Evolutionary conservation across 805 yeast genomes (phyloP).

Genomic region (Candida nonsorbophila): DNA sequence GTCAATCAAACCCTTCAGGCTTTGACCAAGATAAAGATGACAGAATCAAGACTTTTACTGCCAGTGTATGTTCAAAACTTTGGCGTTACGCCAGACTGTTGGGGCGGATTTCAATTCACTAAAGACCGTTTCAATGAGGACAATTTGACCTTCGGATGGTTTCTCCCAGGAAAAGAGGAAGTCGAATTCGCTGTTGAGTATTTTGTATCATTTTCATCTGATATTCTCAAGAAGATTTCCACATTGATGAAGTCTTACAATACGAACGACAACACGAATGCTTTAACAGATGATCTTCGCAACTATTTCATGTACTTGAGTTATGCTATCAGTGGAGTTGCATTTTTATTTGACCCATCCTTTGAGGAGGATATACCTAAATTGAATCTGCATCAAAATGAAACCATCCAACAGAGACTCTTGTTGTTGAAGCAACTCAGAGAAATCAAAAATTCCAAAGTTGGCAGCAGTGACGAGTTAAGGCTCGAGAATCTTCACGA

Average conservation of each 20-base stretch:
- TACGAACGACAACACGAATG: conserved; percentile 12
- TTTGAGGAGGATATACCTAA: conserved; percentile 45
- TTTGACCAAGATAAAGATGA: conserved; percentile 54
- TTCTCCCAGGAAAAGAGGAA: conserved; percentile 54
- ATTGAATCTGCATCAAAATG: conserved; percentile 21
- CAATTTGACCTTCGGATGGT: conserved; percentile 67
- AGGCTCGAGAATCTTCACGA: conserved; percentile 24
- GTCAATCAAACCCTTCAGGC: conserved; percentile 64
- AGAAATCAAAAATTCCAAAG: conserved; percentile 14
- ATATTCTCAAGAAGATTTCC: conserved; percentile 40
- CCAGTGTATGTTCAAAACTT: conserved; percentile 34
- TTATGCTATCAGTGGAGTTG: conserved; percentile 61
- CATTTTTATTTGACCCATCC: conserved; percentile 70
- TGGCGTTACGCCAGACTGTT: conserved; percentile 46
- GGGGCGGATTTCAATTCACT: conserved; percentile 74
- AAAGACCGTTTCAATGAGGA: conserved; percentile 42
- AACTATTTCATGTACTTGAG: conserved; percentile 53
- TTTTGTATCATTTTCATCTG: conserved; percentile 45
- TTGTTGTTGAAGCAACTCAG: conserved; percentile 26
- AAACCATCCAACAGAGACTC: conserved; percentile 31
- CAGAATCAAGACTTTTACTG: conserved; percentile 50
- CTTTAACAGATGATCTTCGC: conserved; percentile 48
- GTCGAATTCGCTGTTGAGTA: conserved; percentile 56
- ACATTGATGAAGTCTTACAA: conserved; percentile 20
- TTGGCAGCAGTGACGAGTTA: conserved; percentile 15